Conservation (phyloP, 352 stramenopile genomes). For the Pythium biforme region DNA sequence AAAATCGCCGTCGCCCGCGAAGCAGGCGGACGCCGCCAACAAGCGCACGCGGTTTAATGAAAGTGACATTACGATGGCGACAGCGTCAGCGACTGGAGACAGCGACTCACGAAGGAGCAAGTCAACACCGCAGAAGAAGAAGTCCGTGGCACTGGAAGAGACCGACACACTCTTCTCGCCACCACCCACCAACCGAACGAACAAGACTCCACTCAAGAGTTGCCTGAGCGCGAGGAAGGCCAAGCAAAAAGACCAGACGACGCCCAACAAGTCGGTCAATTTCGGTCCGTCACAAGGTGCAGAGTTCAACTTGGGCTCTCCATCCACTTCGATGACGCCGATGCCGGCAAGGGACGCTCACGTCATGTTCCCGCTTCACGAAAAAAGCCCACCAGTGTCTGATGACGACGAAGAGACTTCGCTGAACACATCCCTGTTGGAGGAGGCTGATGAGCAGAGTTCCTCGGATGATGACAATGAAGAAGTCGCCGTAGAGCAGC, state of each 20-base stretch:
- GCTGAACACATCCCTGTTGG: conserved; percentile 81
- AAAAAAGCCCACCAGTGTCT: conserved; percentile 15
- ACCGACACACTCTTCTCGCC: conserved; percentile 20
- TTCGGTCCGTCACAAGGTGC: conserved; percentile 77
- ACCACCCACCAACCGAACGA: conserved; percentile 17
- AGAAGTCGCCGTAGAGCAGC: neutral
- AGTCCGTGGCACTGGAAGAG: neutral
- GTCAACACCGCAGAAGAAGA: conserved; percentile 5
- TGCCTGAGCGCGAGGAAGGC: conserved; percentile 77
- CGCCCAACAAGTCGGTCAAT: conserved; percentile 80
- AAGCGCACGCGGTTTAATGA: conserved; percentile 15
- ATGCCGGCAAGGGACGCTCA: conserved; percentile 62
- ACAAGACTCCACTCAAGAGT: conserved; percentile 63
- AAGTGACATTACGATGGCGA: neutral
- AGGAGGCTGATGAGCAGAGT: conserved; percentile 60
- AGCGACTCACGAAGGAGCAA: neutral
- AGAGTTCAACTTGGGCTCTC: conserved; percentile 78
- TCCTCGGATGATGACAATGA: conserved; percentile 46
- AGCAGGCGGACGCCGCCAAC: neutral
- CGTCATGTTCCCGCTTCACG: conserved; percentile 66
- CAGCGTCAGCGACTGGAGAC: no score
- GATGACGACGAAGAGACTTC: conserved; percentile 79
- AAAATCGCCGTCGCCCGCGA: conserved; percentile 5
- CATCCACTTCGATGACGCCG: conserved; percentile 85
- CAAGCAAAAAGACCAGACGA: conserved; percentile 34